Conservation (phyloP, 495 filamentous ascomycete species). For the Usnea hakonensis region DNA sequence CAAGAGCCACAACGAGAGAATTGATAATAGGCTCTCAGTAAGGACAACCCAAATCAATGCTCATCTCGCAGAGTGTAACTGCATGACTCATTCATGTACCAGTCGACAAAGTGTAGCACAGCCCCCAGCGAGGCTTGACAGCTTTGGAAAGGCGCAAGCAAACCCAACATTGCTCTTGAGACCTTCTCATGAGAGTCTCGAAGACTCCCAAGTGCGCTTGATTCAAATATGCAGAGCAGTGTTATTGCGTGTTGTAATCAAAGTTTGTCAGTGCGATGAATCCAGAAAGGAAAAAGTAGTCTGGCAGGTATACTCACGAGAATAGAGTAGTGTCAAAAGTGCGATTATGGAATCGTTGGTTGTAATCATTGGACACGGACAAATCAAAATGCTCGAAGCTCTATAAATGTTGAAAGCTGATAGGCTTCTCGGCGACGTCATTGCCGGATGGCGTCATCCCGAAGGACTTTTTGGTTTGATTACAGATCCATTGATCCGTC, state of each 20-base stretch:
- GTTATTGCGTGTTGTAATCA: not conserved
- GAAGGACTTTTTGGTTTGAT: not conserved
- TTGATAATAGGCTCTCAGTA: not conserved
- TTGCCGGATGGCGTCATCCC: constrained; percentile 6
- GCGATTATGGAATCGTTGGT: constrained; percentile 6
- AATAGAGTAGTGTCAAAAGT: not conserved
- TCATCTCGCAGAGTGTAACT: not conserved
- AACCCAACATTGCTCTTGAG: not conserved
- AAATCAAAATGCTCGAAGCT: not conserved
- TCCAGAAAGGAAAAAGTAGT: not conserved
- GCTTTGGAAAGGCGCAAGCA: not conserved
- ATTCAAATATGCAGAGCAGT: too few relatives aligned
- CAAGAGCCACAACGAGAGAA: constrained; percentile 1
- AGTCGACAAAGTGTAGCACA: not conserved
- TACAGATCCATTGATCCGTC: not conserved
- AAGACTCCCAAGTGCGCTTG: too few relatives aligned
- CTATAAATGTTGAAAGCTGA: not conserved
- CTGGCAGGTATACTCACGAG: not conserved
- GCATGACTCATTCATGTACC: not conserved
- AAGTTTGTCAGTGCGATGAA: not conserved
- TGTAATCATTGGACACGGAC: not conserved
- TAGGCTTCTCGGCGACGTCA: not conserved
- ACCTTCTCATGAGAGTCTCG: not conserved
- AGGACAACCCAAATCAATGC: not conserved
- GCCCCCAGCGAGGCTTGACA: not conserved